phyloP scores from a whole-genome alignment of 768 basidiomycete genomes.

The Butyriboletus loyo region DNA sequence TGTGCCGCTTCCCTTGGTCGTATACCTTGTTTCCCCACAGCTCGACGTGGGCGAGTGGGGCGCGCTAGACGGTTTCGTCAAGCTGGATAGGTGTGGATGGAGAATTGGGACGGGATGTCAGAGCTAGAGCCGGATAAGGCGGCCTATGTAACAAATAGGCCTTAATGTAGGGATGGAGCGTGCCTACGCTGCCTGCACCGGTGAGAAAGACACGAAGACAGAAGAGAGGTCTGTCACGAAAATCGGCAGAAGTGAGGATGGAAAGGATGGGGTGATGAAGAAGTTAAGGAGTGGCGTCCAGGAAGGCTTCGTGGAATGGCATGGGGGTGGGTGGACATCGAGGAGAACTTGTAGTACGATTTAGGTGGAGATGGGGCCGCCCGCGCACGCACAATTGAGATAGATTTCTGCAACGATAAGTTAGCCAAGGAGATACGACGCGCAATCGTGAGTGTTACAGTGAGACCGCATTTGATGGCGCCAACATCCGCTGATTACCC shows the following conservation, averaged over 20 bases:
- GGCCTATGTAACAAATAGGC: neutral
- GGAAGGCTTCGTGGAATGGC: too few species aligned
- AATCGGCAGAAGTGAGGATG: slow-evolving; percentile 42
- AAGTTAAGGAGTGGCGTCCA: neutral
- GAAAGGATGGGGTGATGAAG: too few species aligned
- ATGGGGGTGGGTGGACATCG: too few species aligned
- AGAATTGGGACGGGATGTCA: slow-evolving; percentile 15
- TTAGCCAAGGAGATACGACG: too few species aligned
- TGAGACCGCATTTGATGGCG: too few species aligned
- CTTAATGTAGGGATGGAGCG: slow-evolving; percentile 12
- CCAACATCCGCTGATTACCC: too few species aligned
- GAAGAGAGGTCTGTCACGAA: slow-evolving; percentile 37
- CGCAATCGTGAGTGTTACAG: too few species aligned
- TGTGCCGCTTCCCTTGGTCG: slow-evolving; percentile 3
- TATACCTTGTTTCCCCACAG: slow-evolving; percentile 71
- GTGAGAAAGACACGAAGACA: slow-evolving; percentile 41
- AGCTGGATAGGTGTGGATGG: slow-evolving; percentile 32
- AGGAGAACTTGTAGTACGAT: too few species aligned
- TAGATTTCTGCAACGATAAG: too few species aligned
- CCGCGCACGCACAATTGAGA: too few species aligned
- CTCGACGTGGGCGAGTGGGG: slow-evolving; percentile 66
- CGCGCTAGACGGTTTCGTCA: slow-evolving; percentile 58
- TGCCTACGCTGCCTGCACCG: slow-evolving; percentile 13
- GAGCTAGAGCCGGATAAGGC: slow-evolving; percentile 13
- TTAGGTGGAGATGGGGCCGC: too few species aligned